Base-by-base conservation (phyloP, 805 yeast species). In the Zygosaccharomyces pseudorouxii region DNA sequence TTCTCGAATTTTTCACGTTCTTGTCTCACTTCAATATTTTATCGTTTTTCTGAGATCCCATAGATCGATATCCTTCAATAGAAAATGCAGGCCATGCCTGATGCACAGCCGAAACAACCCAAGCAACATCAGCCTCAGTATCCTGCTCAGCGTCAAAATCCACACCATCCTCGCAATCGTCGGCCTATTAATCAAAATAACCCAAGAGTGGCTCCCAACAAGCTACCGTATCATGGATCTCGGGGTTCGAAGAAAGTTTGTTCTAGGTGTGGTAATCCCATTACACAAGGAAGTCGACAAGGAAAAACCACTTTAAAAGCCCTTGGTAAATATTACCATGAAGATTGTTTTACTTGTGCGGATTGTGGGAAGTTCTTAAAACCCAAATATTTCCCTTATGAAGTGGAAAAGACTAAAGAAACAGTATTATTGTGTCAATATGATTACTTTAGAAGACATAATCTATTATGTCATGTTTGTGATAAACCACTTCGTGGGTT, bases 401-500 rank as follows among this genome's bases (percentile, higher is more conserved):
- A 86, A 49, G 50, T 52, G 14, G 64, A 71, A 4, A 70, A 70
- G 10, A 58, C 66, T 9, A 68, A 69, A 1, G 65, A 67, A n/a
- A 70, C 71, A 38, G 78, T 82, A 4, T 80, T 88, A 0, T 73
- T 93, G 23, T 93, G 99, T 69, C 99, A 93, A 69, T 86, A 81
- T 56, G 95, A 93, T 68, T 93, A 89, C 66, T 93, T 93, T 72
- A 82, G 79, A 62, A 78, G 95, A 56, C 77, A 89, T 48, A 86
- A 87, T 49, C 75, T 93, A 45, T 78, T 93, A n/a, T 93, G 99
- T 63, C 78, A 76, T 60, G 86, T 81, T 14, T 93, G 99, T 70
- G 80, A 87, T 54, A 79, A 77, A 22, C 96, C 96, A 3, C 73
- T 95, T 44, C 71, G 97, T 57, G 97, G 97, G 0, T 86, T 96